Conservation (phyloP, 208 protist genomes). For the Acanthamoeba rhysodes region DNA sequence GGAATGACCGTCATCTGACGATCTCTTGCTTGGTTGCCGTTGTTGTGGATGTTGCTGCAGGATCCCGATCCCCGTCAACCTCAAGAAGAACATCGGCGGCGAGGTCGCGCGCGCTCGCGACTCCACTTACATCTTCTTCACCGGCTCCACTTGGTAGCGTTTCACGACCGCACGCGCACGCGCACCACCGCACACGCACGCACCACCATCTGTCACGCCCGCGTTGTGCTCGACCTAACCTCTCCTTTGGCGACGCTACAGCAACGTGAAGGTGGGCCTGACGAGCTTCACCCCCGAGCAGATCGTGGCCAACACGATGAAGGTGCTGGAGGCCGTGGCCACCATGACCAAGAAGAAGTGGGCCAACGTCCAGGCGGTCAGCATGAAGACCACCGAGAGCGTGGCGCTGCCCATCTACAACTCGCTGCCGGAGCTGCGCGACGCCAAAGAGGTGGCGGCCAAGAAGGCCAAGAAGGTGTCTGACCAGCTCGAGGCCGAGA, state of each 20-base stretch:
- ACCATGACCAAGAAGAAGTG: slow-evolving; percentile 77
- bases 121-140: slow-evolving; percentile 62
- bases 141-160: slow-evolving; percentile 64
- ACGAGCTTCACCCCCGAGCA: slow-evolving; percentile 32
- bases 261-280: background rate
- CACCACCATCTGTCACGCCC: too few relatives aligned
- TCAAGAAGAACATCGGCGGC: slow-evolving; percentile 65
- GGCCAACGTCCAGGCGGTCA: slow-evolving; percentile 77
- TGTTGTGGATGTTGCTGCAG: background rate
- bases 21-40: too few relatives aligned
- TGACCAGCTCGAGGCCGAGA: background rate
- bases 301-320: slow-evolving; percentile 77
- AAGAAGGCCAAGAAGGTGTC: background rate
- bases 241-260: background rate
- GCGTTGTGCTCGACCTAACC: too few relatives aligned
- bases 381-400: slow-evolving; percentile 82
- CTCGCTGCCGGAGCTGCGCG: slow-evolving; percentile 14
- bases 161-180: too few relatives aligned
- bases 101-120: slow-evolving; percentile 11
- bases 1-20: too few relatives aligned
- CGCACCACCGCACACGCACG: too few relatives aligned
- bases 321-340: slow-evolving; percentile 62
- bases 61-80: slow-evolving; percentile 68
- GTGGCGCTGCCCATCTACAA: slow-evolving; percentile 84
- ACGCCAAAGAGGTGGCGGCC: background rate